Base-by-base conservation (phyloP, 768 basidiomycete genomes). In the Russula sp. region DNA sequence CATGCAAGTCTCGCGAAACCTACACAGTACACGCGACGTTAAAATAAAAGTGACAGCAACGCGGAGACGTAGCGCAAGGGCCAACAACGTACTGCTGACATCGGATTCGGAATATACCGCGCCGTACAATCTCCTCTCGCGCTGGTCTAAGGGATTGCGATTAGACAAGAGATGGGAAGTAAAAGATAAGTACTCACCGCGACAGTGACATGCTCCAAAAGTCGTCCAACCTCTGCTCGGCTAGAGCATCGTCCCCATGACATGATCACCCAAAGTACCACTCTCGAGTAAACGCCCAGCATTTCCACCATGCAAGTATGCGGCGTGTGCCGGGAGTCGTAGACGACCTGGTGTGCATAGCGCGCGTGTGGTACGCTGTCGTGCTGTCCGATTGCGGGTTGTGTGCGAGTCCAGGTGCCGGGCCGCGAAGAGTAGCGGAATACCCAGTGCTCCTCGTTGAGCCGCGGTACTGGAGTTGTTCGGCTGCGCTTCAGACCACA, bases 1-100 rank as follows among this genome's bases (percentile, higher is more conserved):
- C 72, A 85, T 84, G 70, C 89, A 89, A 81, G 91, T 85, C 71
- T 93, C 90, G n/a, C 86, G 83, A 76, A 92, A 92, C 69, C 90
- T 92, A 68, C n/a, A n/a, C n/a, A n/a, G n/a, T 48, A 44, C 6
- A 8, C 5, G 10, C n/a, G 32, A 32, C 11, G 36, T 56, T 36
- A 28, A 20, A n/a, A 34, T 34, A 2, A n/a, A 26, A 36, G 11
- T 30, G 36, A 53, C 24, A n/a, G n/a, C n/a, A 28, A 40, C 40
- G 40, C 57, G 30, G 64, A 34, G 38, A 65, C 14, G n/a, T 8
- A 26, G 20, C 53, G 34, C 2, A 48, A 22, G 6, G 34, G n/a
- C 38, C 51, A 36, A 34, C 34, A 8, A 34, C 85, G 60, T 69
- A 90, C 90, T 87, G 86, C 71, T 92, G 90, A 65, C 82, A 80